These are phyloP conservation scores for Sanguinoderma infundibulare DNA, from an alignment of 1,284 basidiomycete genomes.

Conservation along the genomic window DNA sequence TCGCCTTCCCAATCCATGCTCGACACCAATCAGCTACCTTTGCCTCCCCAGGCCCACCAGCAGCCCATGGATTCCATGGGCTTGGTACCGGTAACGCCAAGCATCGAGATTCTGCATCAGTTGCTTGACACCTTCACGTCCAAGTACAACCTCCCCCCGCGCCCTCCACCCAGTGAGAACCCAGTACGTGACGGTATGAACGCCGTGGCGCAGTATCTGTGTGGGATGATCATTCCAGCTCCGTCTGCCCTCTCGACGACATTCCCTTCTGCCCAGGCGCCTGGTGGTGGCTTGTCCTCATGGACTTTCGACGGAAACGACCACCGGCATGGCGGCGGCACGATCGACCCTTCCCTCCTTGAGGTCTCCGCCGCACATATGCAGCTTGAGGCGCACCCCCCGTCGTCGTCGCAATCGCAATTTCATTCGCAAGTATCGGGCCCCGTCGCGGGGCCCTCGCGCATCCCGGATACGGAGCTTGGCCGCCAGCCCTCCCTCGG, in stretches of 20 bases:
- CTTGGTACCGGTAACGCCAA: background rate
- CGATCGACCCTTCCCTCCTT: slow-evolving; percentile 33
- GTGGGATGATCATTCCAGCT: too few relatives aligned
- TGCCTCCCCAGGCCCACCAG: too few relatives aligned
- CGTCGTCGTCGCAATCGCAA: background rate
- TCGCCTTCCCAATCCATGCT: background rate
- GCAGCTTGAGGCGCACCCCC: background rate
- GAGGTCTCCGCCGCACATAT: slow-evolving; percentile 5
- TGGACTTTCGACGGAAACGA: background rate
- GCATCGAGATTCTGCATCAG: background rate
- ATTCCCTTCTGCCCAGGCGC: too few relatives aligned
- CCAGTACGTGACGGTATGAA: too few relatives aligned
- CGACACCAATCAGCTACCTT: too few relatives aligned
- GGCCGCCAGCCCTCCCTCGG: background rate
- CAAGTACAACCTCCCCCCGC: background rate
- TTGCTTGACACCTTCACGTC: too few relatives aligned
- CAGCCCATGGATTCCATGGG: background rate
- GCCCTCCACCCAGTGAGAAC: too few relatives aligned
- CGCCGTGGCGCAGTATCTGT: too few relatives aligned
- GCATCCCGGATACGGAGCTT: background rate
- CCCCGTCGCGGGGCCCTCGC: background rate
- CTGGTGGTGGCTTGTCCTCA: background rate
- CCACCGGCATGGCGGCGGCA: slow-evolving; percentile 16
- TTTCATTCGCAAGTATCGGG: background rate
- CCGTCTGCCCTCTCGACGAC: too few relatives aligned